These are phyloP conservation scores for Fomitopsis pinicola DNA, from an alignment of 1,284 basidiomycete species.

Conservation along the genomic window DNA sequence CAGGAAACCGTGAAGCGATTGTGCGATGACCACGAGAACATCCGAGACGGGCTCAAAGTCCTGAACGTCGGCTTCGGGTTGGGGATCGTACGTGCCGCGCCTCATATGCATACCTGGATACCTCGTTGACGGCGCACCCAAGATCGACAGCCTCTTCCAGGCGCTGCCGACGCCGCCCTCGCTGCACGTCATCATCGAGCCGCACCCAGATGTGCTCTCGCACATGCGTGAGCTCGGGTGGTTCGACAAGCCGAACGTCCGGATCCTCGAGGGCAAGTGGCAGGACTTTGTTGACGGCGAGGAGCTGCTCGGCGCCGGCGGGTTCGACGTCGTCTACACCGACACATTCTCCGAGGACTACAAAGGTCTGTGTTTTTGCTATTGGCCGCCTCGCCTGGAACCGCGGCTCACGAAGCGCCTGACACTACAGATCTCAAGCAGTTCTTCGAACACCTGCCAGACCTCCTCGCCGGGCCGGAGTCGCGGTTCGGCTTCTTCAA, in stretches of 20 bases:
- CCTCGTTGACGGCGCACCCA: slow-evolving; percentile 8
- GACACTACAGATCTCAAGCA: slow-evolving; percentile 55
- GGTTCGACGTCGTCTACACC: slow-evolving; percentile 91
- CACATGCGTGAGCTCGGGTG: slow-evolving; percentile 76
- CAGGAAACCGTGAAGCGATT: slow-evolving; percentile 59
- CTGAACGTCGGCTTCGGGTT: slow-evolving; percentile 95
- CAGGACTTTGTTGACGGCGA: slow-evolving; percentile 74
- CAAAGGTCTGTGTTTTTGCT: slow-evolving; percentile 37
- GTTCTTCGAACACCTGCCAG: slow-evolving; percentile 84
- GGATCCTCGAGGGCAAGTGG: slow-evolving; percentile 88
- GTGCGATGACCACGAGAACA: slow-evolving; percentile 47
- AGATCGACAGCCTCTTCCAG: slow-evolving; percentile 88
- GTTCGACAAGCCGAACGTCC: slow-evolving; percentile 74
- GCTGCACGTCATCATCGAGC: slow-evolving; percentile 90
- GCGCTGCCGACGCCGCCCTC: slow-evolving; percentile 53
- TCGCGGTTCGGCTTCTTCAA: slow-evolving; percentile 96
- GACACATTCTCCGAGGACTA: slow-evolving; percentile 95
- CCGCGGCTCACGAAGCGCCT: background rate
- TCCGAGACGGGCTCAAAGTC: slow-evolving; percentile 54
- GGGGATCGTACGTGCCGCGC: slow-evolving; percentile 68
- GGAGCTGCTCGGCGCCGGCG: slow-evolving; percentile 52
- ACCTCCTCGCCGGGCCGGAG: slow-evolving; percentile 73
- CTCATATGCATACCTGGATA: background rate
- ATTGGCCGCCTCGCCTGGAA: background rate
- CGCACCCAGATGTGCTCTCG: slow-evolving; percentile 87